Conservation (phyloP, 129 eudicot genomes). For the Saussurea involucrata region DNA sequence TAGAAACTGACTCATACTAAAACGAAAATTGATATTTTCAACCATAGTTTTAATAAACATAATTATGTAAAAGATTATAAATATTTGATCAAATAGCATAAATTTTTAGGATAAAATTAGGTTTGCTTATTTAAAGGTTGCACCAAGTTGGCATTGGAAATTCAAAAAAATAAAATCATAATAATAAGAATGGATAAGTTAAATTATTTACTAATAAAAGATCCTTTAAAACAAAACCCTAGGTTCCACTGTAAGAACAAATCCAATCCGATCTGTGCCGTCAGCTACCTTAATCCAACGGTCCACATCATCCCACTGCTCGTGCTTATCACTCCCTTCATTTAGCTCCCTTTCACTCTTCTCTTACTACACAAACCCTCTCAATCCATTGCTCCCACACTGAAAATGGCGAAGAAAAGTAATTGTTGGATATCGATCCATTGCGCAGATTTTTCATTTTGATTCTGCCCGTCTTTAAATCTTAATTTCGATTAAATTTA, state of each 20-base stretch:
- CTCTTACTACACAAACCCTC: slow-evolving; percentile 13
- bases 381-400: slow-evolving; percentile 8
- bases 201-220: slow-evolving; percentile 14
- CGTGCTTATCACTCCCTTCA: slow-evolving; percentile 53
- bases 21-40: too few species aligned
- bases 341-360: slow-evolving; percentile 22
- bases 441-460: background rate
- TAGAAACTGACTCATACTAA: too few species aligned
- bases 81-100: too few species aligned
- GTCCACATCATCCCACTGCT: slow-evolving; percentile 26
- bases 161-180: background rate
- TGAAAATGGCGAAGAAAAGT: slow-evolving; percentile 28
- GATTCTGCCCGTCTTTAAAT: background rate
- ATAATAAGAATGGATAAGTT: slow-evolving; percentile 21
- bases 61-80: too few species aligned
- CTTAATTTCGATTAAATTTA: background rate
- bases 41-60: background rate
- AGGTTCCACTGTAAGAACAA: slow-evolving; percentile 39
- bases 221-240: slow-evolving; percentile 45
- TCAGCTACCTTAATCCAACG: slow-evolving; percentile 55
- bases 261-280: slow-evolving; percentile 50
- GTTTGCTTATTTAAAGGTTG: background rate
- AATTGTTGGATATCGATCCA: slow-evolving; percentile 6
- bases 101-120: background rate
- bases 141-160: background rate